Base-by-base conservation (phyloP, 768 basidiomycete genomes). In the Mycena capillaripes region DNA sequence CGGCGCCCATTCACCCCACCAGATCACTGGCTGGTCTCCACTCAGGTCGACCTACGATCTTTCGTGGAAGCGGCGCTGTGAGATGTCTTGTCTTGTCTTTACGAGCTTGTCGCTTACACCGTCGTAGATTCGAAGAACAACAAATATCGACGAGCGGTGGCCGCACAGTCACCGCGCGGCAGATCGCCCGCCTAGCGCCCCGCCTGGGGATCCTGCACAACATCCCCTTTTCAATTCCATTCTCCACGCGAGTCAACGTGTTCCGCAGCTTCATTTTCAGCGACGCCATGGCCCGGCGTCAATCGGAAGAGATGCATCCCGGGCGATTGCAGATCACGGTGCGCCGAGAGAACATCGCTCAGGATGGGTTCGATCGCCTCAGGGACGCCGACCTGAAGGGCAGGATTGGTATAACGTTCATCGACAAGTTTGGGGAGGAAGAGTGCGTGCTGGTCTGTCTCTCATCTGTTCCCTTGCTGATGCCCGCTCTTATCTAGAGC, bases 181-280 rank as follows among this genome's bases (percentile, higher is more conserved):
- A 94, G 74, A 81, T 93, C 50, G 90, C 93, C 0, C 86, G 90
- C 68, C 84, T 98, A 61, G 93, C 93, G 4, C 97, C 97, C 0
- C 91, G 96, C 9, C 87, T 99, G 3, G 95, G 95, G 3, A 88
- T 98, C 30, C 89, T 99, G 63, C 95, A 98, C 84, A 97, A 98
- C 81, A 94, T 99, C 67, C 97, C 97, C 0, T 98, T 98, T 82
- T 91, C 96, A 7, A 93, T 99, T 66, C 97, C 97, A 0, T 99
- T 99, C 82, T 92, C 93, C 61, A 89, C 91, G 1, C 91, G 97
- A n/a, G 95, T 98, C 14, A 88, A 90, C 42, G 95, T 98, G 56
- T 97, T 98, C 83, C 88, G 95, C 27, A 86, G 90, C 64, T 98
- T 98, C 80, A 89, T 98, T 58, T 81, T 84, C 50, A 92, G 89